Evolutionary conservation across 1,139 yeast genomes (phyloP).

Genomic region (Lodderomyces orthopsilosis): DNA sequence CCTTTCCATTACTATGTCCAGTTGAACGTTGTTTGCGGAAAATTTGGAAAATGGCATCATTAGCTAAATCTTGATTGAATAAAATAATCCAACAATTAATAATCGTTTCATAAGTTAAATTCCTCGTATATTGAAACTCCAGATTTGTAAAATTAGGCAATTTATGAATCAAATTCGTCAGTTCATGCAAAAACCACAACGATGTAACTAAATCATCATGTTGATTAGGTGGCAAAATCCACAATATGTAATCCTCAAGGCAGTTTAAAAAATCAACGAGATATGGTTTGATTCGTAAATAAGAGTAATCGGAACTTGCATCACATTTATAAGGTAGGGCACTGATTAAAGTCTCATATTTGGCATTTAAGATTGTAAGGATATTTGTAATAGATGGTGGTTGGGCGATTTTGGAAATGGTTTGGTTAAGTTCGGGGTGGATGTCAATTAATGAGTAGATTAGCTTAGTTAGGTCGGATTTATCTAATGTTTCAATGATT

Average conservation of each 20-base stretch:
- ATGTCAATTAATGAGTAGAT: slow-evolving; percentile 50
- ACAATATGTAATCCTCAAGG: slow-evolving; percentile 74
- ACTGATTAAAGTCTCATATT: slow-evolving; percentile 44
- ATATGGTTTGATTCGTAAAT: slow-evolving; percentile 70
- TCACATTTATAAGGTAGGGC: slow-evolving; percentile 77
- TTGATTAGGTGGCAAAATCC: slow-evolving; percentile 83
- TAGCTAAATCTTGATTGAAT: slow-evolving; percentile 33
- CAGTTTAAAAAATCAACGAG: slow-evolving; percentile 76
- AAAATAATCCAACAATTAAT: slow-evolving; percentile 73
- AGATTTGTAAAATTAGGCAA: slow-evolving; percentile 72
- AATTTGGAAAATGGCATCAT: slow-evolving; percentile 10
- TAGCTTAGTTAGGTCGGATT: slow-evolving; percentile 50
- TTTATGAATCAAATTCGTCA: slow-evolving; percentile 61
- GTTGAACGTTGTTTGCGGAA: background rate
- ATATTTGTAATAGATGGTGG: slow-evolving; percentile 54
- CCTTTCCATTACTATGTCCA: background rate
- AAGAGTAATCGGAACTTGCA: slow-evolving; percentile 78
- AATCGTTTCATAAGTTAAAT: slow-evolving; percentile 76
- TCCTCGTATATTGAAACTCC: slow-evolving; percentile 70
- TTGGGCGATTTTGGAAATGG: slow-evolving; percentile 56
- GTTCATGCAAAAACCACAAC: slow-evolving; percentile 63
- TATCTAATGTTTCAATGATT: slow-evolving; percentile 65
- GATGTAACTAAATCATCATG: slow-evolving; percentile 49
- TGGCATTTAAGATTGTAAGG: slow-evolving; percentile 45
- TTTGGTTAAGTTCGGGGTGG: slow-evolving; percentile 62